These are phyloP conservation scores for Dioscorea zingiberensis DNA, from an alignment of 106 monocot species.

Conservation along the genomic window DNA sequence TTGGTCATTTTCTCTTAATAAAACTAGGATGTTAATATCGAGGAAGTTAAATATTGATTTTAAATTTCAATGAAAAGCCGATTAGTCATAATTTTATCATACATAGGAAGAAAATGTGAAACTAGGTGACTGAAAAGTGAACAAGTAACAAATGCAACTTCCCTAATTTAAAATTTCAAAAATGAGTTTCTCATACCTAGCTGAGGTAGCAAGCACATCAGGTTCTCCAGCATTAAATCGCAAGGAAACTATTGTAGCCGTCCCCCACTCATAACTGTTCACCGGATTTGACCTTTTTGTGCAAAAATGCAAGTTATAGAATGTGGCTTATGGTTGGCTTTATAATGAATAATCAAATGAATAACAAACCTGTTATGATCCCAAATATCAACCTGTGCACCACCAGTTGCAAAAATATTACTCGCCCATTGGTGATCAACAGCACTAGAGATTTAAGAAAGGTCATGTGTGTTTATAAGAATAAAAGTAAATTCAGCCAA, in stretches of 20 bases:
- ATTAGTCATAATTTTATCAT: no score
- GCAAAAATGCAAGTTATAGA: neutral
- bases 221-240: conserved; percentile 94
- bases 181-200: conserved; percentile 36
- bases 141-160: neutral
- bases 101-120: no score
- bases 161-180: neutral
- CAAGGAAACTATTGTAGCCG: conserved; percentile 73
- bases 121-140: neutral
- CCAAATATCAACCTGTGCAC: conserved; percentile 98
- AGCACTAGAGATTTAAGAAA: conserved; percentile 33
- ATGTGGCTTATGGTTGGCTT: neutral
- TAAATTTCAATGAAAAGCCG: no score
- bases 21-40: no score
- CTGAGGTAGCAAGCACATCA: conserved; percentile 75
- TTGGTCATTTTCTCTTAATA: no score
- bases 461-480: no score
- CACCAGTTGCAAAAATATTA: conserved; percentile 87
- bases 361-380: conserved; percentile 77
- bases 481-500: no score
- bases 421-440: conserved; percentile 95
- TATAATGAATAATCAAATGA: neutral
- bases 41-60: no score
- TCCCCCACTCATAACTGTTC: conserved; percentile 83
- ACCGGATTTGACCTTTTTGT: conserved; percentile 72